Conservation (phyloP, 306 rosid species). For the Hippophae tibetana region DNA sequence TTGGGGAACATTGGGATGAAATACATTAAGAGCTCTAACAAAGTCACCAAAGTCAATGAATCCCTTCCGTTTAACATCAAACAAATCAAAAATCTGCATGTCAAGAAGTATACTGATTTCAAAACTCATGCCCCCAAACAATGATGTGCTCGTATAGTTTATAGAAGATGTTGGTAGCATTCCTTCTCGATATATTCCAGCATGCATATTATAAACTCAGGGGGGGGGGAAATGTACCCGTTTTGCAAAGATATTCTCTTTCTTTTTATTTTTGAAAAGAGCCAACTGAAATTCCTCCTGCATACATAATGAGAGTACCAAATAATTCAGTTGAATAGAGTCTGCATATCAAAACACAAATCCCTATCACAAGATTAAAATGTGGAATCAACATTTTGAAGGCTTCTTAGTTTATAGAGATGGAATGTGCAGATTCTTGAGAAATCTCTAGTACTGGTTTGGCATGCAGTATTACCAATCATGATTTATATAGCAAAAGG, state of each 20-base stretch:
- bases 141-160: not conserved
- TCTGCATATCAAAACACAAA: too few species aligned
- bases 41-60: constrained; percentile 84
- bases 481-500: too few species aligned
- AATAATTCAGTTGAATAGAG: not conserved
- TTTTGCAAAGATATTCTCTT: constrained; percentile 72
- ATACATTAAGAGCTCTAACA: constrained; percentile 81
- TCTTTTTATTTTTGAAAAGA: constrained; percentile 58
- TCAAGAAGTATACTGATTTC: constrained; percentile 11
- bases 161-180: too few species aligned
- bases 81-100: constrained; percentile 74
- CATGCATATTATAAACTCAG: too few species aligned
- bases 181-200: too few species aligned
- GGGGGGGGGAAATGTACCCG: constrained; percentile 38
- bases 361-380: too few species aligned
- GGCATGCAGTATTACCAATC: too few species aligned
- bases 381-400: too few species aligned
- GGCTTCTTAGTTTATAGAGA: too few species aligned
- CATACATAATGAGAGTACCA: constrained; percentile 22
- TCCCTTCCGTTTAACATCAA: constrained; percentile 70
- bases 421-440: too few species aligned
- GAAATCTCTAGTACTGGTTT: too few species aligned
- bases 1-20: constrained; percentile 64
- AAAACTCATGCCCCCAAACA: constrained; percentile 5
- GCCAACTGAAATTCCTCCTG: constrained; percentile 97